phyloP scores from a whole-genome alignment of 805 yeast species.

The Candida tammaniensis region DNA sequence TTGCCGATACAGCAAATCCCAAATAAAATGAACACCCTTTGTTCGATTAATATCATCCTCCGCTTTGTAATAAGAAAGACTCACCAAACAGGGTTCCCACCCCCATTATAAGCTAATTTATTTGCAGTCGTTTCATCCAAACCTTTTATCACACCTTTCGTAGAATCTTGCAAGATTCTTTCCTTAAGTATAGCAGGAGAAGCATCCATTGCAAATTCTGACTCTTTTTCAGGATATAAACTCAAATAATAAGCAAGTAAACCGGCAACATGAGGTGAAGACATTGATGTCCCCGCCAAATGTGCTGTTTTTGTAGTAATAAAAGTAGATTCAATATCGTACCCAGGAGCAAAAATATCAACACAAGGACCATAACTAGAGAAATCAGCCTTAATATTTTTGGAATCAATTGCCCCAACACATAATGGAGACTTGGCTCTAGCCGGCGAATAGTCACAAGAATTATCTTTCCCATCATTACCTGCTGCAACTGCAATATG shows the following conservation, averaged over 20 bases:
- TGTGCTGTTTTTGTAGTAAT: constrained; percentile 27
- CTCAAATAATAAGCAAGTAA: constrained; percentile 54
- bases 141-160: no score
- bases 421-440: constrained; percentile 69
- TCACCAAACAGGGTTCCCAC: no score
- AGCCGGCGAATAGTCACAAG: constrained; percentile 86
- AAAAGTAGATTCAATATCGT: constrained; percentile 56
- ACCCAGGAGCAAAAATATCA: constrained; percentile 82
- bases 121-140: no score
- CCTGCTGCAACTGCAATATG: constrained; percentile 85
- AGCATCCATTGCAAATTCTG: no score
- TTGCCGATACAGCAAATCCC: no score
- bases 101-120: no score
- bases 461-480: constrained; percentile 69
- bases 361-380: constrained; percentile 96
- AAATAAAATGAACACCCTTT: no score
- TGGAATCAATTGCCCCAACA: constrained; percentile 86
- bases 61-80: no score
- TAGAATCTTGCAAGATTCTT: no score
- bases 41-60: no score
- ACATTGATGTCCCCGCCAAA: constrained; percentile 80
- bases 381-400: constrained; percentile 69
- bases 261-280: constrained; percentile 72
- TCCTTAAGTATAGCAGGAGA: no score
- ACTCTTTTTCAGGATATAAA: no score